Evolutionary conservation across 2,329 filamentous ascomycete genomes (phyloP).

Genomic region (Aspergillus pseudonomiae): DNA sequence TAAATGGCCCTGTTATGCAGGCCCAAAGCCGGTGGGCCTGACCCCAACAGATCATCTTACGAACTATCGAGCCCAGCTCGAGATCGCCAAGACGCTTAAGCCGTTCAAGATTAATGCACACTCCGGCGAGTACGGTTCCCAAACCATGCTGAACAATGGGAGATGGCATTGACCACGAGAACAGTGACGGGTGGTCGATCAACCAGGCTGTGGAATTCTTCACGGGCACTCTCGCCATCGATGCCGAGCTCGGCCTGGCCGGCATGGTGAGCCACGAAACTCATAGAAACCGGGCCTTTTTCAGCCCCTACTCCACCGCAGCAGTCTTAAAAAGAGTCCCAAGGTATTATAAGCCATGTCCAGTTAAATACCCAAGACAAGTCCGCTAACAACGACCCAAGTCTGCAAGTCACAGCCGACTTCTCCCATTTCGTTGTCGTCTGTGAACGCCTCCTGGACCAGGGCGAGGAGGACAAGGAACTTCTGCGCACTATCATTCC

Average conservation of each 20-base stretch:
- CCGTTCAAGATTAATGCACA: slow-evolving; percentile 26
- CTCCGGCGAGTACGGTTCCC: slow-evolving; percentile 22
- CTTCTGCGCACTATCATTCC: slow-evolving; percentile 31
- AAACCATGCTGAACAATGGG: too few species aligned
- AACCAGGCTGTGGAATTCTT: slow-evolving; percentile 40
- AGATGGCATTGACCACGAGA: neutral
- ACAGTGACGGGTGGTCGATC: slow-evolving; percentile 34
- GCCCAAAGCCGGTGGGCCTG: slow-evolving; percentile 20
- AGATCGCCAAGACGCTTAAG: slow-evolving; percentile 13
- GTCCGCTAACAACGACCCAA: slow-evolving; percentile 1
- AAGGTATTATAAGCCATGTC: slow-evolving; percentile 23
- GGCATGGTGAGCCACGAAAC: slow-evolving; percentile 38
- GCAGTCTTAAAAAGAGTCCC: slow-evolving; percentile 35
- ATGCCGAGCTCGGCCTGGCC: slow-evolving; percentile 33
- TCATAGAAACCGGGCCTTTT: slow-evolving; percentile 37
- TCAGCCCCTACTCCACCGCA: slow-evolving; percentile 33
- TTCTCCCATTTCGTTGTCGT: slow-evolving; percentile 29
- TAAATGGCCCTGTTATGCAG: slow-evolving; percentile 23
- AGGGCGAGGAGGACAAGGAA: slow-evolving; percentile 21
- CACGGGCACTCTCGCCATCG: slow-evolving; percentile 32
- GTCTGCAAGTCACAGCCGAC: slow-evolving; percentile 26
- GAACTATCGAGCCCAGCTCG: slow-evolving; percentile 21
- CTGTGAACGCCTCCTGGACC: slow-evolving; percentile 25
- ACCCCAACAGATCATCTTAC: slow-evolving; percentile 19
- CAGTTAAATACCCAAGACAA: neutral